These are phyloP conservation scores for Cladosporium sp. DNA, from an alignment of 2,329 filamentous ascomycete genomes.

Conservation along the genomic window DNA sequence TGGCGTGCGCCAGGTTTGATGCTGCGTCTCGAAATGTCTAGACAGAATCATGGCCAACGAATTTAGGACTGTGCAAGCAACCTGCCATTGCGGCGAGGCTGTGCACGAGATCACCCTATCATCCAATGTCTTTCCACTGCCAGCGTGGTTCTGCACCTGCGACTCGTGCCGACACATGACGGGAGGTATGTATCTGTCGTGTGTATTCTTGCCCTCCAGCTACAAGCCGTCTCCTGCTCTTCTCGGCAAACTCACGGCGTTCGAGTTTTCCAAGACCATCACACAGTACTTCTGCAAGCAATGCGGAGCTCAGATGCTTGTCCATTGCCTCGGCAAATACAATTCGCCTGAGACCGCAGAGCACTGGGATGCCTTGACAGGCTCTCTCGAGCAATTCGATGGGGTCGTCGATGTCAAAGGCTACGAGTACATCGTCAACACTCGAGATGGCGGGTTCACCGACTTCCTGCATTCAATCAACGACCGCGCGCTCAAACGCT, in stretches of 20 bases:
- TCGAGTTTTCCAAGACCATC: slow-evolving; percentile 37
- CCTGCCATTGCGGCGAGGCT: slow-evolving; percentile 35
- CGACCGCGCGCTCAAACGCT: slow-evolving; percentile 24
- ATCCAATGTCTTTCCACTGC: slow-evolving; percentile 31
- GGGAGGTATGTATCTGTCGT: slow-evolving; percentile 42
- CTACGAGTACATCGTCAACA: slow-evolving; percentile 31
- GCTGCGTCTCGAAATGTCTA: neutral
- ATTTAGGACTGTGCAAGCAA: slow-evolving; percentile 19
- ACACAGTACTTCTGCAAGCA: slow-evolving; percentile 45
- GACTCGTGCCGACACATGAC: slow-evolving; percentile 43
- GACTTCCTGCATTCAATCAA: slow-evolving; percentile 27
- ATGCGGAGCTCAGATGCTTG: slow-evolving; percentile 42
- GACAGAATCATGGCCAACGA: slow-evolving; percentile 11
- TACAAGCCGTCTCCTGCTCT: slow-evolving; percentile 24
- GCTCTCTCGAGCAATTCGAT: slow-evolving; percentile 29
- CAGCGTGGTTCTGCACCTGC: slow-evolving; percentile 47
- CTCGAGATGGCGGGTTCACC: slow-evolving; percentile 33
- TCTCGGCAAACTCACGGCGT: slow-evolving; percentile 36
- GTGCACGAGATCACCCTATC: slow-evolving; percentile 31
- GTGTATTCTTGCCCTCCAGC: slow-evolving; percentile 34
- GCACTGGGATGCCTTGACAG: slow-evolving; percentile 26
- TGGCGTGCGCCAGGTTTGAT: too few relatives aligned
- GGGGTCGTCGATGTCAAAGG: slow-evolving; percentile 24
- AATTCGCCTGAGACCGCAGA: slow-evolving; percentile 12
- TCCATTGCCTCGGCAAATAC: slow-evolving; percentile 11